Evolutionary conservation across 2,329 filamentous ascomycete genomes (phyloP).

Genomic region (Fusarium robinianum): DNA sequence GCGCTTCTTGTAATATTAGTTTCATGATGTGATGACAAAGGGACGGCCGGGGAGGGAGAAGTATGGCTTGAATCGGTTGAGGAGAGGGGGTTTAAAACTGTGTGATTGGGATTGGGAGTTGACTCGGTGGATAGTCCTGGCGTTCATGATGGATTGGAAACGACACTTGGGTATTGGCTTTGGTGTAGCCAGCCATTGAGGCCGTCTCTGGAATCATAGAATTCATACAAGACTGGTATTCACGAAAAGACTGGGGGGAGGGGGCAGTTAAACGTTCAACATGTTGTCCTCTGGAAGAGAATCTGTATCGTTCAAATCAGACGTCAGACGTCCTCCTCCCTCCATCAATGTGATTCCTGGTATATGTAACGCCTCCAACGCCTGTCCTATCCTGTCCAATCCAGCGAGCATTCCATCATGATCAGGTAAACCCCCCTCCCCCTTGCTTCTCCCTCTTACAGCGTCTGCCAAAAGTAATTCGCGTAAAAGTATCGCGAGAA

Average conservation of each 20-base stretch:
- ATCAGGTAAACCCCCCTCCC: slow-evolving; percentile 2
- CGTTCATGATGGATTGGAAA: slow-evolving; percentile 8
- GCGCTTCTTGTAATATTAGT: slow-evolving; percentile 21
- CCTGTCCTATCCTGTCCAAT: slow-evolving; percentile 5
- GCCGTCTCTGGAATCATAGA: too few species aligned
- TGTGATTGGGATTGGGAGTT: too few species aligned
- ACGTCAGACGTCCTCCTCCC: slow-evolving; percentile 1
- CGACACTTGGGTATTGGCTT: slow-evolving; percentile 4
- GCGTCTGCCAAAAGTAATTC: slow-evolving; percentile 92
- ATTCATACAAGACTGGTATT: too few species aligned
- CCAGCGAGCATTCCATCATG: slow-evolving; percentile 15
- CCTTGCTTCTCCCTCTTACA: slow-evolving; percentile 52
- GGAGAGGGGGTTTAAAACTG: slow-evolving; percentile 9
- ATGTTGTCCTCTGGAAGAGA: too few species aligned
- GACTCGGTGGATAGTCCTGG: slow-evolving; percentile 7
- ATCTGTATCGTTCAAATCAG: too few species aligned
- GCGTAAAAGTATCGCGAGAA: slow-evolving; percentile 91
- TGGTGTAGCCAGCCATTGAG: too few species aligned
- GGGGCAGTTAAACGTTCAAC: too few species aligned
- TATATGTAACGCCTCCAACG: slow-evolving; percentile 30
- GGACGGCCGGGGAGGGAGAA: not conserved
- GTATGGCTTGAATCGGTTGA: too few species aligned
- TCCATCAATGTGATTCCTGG: too few species aligned
- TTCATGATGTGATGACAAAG: slow-evolving; percentile 29
- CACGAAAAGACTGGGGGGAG: too few species aligned